Evolutionary conservation across 352 stramenopile species (phyloP).

Genomic region (Globisporangium megalacanthum): DNA sequence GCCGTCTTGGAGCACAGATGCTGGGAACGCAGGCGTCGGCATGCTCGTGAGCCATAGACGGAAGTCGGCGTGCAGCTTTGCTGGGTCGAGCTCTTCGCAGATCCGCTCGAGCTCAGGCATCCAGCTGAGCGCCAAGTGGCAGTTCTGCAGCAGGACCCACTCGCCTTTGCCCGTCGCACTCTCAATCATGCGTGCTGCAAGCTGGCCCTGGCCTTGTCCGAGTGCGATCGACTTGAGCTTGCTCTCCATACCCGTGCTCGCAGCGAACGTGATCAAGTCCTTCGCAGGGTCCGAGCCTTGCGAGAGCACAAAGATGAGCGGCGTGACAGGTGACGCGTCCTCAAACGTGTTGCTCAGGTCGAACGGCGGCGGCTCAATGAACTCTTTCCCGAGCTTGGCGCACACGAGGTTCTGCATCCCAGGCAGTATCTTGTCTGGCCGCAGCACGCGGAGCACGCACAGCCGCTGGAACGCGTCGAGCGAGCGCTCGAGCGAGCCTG

Average conservation of each 20-base stretch:
- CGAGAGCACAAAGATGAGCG: constrained; percentile 92
- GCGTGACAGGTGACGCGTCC: constrained; percentile 86
- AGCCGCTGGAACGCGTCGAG: constrained; percentile 84
- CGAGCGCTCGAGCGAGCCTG: constrained; percentile 40
- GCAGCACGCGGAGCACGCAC: constrained; percentile 70
- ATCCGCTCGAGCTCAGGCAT: constrained; percentile 94
- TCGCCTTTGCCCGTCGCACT: constrained; percentile 83
- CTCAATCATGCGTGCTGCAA: constrained; percentile 90
- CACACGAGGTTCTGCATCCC: constrained; percentile 89
- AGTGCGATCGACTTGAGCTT: constrained; percentile 93
- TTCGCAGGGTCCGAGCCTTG: constrained; percentile 93
- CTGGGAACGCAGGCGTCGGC: constrained; percentile 79
- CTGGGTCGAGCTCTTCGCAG: constrained; percentile 85
- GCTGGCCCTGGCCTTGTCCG: constrained; percentile 89
- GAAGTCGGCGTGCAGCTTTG: constrained; percentile 90
- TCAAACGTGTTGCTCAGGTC: constrained; percentile 89
- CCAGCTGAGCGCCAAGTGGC: constrained; percentile 93
- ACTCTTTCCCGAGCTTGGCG: constrained; percentile 77
- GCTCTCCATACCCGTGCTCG: constrained; percentile 75
- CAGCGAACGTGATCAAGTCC: constrained; percentile 89
- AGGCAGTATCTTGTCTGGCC: constrained; percentile 81
- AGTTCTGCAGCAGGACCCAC: constrained; percentile 95
- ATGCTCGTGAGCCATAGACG: constrained; percentile 92
- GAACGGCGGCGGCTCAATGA: constrained; percentile 90
- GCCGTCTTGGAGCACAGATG: constrained; percentile 92